Conservation (phyloP, 2,329 filamentous ascomycete genomes). For the Dendryphion nanum region DNA sequence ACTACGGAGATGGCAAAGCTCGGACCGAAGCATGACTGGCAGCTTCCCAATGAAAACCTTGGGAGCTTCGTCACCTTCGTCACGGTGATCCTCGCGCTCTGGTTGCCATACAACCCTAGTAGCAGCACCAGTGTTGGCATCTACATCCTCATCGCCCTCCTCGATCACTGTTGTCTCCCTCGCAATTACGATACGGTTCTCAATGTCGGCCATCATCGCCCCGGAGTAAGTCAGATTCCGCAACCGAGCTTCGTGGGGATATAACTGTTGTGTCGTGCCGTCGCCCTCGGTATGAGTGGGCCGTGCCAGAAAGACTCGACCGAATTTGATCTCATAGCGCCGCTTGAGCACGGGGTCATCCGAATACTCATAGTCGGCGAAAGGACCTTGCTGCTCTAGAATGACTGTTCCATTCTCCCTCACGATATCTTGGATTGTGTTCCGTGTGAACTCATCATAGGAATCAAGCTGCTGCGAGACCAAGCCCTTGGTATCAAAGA, state of each 20-base stretch:
- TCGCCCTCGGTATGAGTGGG: constrained; percentile 93
- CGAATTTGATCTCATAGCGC: constrained; percentile 93
- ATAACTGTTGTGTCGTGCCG: constrained; percentile 78
- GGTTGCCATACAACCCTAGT: constrained; percentile 47
- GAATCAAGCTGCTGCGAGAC: constrained; percentile 98
- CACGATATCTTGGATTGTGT: constrained; percentile 91
- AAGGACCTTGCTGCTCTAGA: constrained; percentile 88
- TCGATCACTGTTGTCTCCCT: constrained; percentile 69
- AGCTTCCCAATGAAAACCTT: constrained; percentile 92
- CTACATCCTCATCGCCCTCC: constrained; percentile 62
- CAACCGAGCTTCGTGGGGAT: constrained; percentile 92
- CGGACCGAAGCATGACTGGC: constrained; percentile 97
- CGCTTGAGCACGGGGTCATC: constrained; percentile 76
- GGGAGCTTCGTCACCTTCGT: constrained; percentile 55
- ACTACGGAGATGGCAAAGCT: constrained; percentile 85
- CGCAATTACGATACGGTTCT: constrained; percentile 79
- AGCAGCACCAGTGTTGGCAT: constrained; percentile 28
- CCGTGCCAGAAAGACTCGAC: constrained; percentile 81
- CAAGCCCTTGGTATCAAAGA: constrained; percentile 93
- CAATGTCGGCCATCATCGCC: constrained; percentile 86
- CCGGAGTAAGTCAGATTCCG: constrained; percentile 95
- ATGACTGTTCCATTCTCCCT: constrained; percentile 88
- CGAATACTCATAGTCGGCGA: constrained; percentile 62
- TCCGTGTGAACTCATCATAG: constrained; percentile 94
- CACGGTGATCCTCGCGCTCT: constrained; percentile 50